Conservation (phyloP, 1,139 yeast species). For the Lodderomyces oxycetoniae region DNA sequence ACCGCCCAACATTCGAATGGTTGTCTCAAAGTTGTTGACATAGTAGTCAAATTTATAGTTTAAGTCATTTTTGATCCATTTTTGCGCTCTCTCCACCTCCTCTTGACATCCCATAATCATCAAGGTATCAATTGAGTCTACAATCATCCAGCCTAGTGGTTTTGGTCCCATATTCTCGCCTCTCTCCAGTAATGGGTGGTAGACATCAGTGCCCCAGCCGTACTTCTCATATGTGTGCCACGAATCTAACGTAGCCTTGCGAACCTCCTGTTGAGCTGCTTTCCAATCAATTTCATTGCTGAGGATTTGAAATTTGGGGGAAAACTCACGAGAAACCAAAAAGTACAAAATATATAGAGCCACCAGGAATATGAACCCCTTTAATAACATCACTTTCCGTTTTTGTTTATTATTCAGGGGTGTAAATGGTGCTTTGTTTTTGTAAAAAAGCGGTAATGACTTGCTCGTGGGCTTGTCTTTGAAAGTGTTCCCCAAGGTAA, state of each 20-base stretch:
- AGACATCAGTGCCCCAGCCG: constrained; percentile 68
- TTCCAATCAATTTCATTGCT: constrained; percentile 26
- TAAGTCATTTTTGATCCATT: constrained; percentile 64
- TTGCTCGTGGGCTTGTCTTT: constrained; percentile 14
- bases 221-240: constrained; percentile 75
- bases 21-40: constrained; percentile 87
- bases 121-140: constrained; percentile 83
- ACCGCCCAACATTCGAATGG: constrained; percentile 93
- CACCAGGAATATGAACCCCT: constrained; percentile 37
- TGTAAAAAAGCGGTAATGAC: constrained; percentile 27
- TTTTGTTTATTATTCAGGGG: constrained; percentile 9
- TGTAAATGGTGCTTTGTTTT: constrained; percentile 24
- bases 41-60: constrained; percentile 56
- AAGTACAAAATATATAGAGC: constrained; percentile 35
- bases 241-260: constrained; percentile 61
- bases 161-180: constrained; percentile 77
- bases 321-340: constrained; percentile 2
- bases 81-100: constrained; percentile 59
- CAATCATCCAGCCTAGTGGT: constrained; percentile 94
- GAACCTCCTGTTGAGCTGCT: constrained; percentile 51
- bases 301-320: background rate
- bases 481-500: constrained; percentile 12
- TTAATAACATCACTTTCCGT: constrained; percentile 34
- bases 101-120: constrained; percentile 72
- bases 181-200: constrained; percentile 47